Conservation (phyloP, 1,139 yeast species). For the Hyphopichia pseudoburtonii region DNA sequence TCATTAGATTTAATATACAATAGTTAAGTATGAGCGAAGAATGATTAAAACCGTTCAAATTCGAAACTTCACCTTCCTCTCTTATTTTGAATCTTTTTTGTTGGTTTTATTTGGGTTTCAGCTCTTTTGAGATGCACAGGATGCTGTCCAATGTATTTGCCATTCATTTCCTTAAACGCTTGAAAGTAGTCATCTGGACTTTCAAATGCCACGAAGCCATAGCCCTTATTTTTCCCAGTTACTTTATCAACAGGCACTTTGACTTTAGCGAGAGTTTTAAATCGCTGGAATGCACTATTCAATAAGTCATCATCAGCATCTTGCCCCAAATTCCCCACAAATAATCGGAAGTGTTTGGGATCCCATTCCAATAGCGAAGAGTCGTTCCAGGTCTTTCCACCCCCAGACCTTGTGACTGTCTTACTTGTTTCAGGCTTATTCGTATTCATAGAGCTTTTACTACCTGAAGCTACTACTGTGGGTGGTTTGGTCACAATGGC, state of each 20-base stretch:
- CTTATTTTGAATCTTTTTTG: no score
- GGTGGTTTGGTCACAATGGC: slow-evolving; percentile 8
- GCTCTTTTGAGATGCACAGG: slow-evolving; percentile 74
- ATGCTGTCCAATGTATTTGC: slow-evolving; percentile 71
- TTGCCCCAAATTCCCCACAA: slow-evolving; percentile 72
- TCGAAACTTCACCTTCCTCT: no score
- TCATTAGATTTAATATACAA: no score
- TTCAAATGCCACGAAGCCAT: slow-evolving; percentile 67
- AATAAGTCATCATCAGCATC: slow-evolving; percentile 64
- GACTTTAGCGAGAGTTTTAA: slow-evolving; percentile 51
- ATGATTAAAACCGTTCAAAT: no score
- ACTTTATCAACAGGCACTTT: slow-evolving; percentile 52
- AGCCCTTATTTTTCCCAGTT: slow-evolving; percentile 56
- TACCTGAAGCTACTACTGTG: slow-evolving; percentile 3
- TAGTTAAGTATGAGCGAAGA: no score
- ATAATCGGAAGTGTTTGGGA: slow-evolving; percentile 66
- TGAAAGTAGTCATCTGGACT: slow-evolving; percentile 61
- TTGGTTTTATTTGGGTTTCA: slow-evolving; percentile 45
- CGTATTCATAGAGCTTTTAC: no score
- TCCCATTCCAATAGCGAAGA: slow-evolving; percentile 55
- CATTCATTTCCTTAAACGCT: slow-evolving; percentile 76
- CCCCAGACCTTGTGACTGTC: slow-evolving; percentile 43
- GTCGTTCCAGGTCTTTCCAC: slow-evolving; percentile 52
- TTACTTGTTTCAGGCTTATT: slow-evolving; percentile 1
- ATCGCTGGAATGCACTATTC: slow-evolving; percentile 50